Percentiles rank a stretch among this genome's conserved stretches.
phyloP scores from a whole-genome alignment of 192 early-diverging fungal genomes.

The Mortierella hygrophila region DNA sequence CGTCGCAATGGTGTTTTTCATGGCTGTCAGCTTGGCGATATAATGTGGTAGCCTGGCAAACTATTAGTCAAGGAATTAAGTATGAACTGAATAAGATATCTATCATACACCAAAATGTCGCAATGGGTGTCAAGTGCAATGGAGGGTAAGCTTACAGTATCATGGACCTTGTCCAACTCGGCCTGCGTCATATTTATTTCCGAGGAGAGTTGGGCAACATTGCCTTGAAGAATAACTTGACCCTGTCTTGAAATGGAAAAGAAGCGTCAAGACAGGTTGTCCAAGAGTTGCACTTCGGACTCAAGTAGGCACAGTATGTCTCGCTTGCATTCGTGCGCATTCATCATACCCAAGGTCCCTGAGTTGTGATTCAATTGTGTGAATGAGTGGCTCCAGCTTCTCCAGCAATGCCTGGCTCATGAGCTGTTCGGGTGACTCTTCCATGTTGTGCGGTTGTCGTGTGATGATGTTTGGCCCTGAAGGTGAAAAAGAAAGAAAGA shows the following conservation, averaged over 20 bases:
- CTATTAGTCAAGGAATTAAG: not conserved
- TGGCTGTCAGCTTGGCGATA: slow-evolving; percentile 40
- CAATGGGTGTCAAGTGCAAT: not conserved
- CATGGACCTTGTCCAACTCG: slow-evolving; percentile 42
- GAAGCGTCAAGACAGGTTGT: not conserved
- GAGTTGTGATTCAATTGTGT: slow-evolving; percentile 37
- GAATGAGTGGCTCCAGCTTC: slow-evolving; percentile 37
- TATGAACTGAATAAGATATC: too few relatives aligned
- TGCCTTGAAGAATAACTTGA: slow-evolving; percentile 33
- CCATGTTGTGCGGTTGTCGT: not conserved
- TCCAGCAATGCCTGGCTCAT: slow-evolving; percentile 39
- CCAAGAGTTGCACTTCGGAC: not conserved
- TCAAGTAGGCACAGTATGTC: not conserved
- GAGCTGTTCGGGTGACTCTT: slow-evolving; percentile 14
- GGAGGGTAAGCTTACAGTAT: slow-evolving; percentile 28
- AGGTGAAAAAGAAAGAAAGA: not conserved
- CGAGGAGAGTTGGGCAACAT: slow-evolving; percentile 33
- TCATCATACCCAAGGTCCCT: slow-evolving; percentile 36
- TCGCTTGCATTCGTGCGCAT: not conserved
- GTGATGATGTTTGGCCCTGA: not conserved
- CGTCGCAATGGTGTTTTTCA: slow-evolving; percentile 43
- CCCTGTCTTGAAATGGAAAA: slow-evolving; percentile 26
- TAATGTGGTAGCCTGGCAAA: slow-evolving; percentile 50
- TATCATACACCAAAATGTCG: too few relatives aligned
- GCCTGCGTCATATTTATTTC: slow-evolving; percentile 25